Base-by-base conservation (phyloP, 179 eudicot species). In the Silene vulgaris region DNA sequence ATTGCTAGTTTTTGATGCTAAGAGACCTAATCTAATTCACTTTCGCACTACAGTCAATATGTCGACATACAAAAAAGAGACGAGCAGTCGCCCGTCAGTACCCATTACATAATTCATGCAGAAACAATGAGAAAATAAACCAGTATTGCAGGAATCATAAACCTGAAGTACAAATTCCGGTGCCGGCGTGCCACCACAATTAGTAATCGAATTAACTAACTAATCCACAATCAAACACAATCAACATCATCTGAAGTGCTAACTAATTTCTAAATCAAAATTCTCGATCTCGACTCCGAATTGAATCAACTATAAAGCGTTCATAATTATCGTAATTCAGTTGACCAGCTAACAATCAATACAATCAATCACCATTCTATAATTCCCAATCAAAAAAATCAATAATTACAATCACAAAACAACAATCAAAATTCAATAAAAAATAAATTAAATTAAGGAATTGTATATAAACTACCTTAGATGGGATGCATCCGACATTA, bases 401-500 rank as follows among this genome's bases (percentile, higher is more conserved):
- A 16, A 14, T 14, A 52, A 52, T 52, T 16, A 14, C n/a, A 52
- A 52, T 52, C 16, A 13, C 57, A 13, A 52, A 52, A 52, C n/a
- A 50, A 52, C 59, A 52, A 52, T 52, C 59, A 52, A 13, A 13
- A 13, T 52, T n/a, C n/a, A 56, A 0, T 0, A 0, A n/a, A 54
- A 16, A n/a, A 54, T 0, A 14, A 54, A 30, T 1, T 1, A 65
- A 26, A 43, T 29, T 6, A 37, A 2, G 7, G 3, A 3, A 23
- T 56, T 1, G 60, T 45, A n/a, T 9, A 14, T 3, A 29, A 8
- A 4, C 21, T 68, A 92, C 97, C 97, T 93, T 93, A 63, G 97
- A 93, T 57, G 98, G 98, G 64, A 91, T 93, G 69, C 98, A 93
- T 1, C 97, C 98, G 29, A 93, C 98, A 84, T 93, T 93, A 57